phyloP scores from a whole-genome alignment of 1,284 basidiomycete genomes.

The Lignosus rhinocerotis region DNA sequence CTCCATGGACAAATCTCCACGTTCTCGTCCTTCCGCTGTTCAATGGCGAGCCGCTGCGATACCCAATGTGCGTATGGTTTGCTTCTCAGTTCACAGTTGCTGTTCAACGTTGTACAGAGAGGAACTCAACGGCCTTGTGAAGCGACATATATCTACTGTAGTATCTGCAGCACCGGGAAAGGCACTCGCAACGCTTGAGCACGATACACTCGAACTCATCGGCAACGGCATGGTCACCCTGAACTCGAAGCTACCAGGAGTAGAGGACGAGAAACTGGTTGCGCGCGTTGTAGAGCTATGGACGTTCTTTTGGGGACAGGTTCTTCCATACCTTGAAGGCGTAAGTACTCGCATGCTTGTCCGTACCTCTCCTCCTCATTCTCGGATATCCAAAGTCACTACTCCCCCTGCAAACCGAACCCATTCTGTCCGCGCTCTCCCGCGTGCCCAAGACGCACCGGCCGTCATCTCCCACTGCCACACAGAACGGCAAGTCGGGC shows the following conservation, averaged over 20 bases:
- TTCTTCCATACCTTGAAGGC: conserved; percentile 88
- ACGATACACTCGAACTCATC: conserved; percentile 83
- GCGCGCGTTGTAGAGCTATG: conserved; percentile 84
- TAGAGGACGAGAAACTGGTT: conserved; percentile 77
- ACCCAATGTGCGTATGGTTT: conserved; percentile 66
- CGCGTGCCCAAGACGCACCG: conserved; percentile 62
- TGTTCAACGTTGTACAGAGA: conserved; percentile 52
- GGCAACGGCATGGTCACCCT: conserved; percentile 90
- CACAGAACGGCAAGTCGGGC: conserved; percentile 45
- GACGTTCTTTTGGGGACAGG: conserved; percentile 93
- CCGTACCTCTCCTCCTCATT: not conserved
- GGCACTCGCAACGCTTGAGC: conserved; percentile 67
- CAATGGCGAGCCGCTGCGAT: conserved; percentile 87
- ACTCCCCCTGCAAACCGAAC: conserved; percentile 75
- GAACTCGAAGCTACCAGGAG: conserved; percentile 75
- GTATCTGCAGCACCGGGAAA: conserved; percentile 65
- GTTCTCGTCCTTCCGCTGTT: conserved; percentile 88
- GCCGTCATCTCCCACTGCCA: conserved; percentile 51
- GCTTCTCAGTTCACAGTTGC: not conserved
- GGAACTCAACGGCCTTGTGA: conserved; percentile 83
- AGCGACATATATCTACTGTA: conserved; percentile 71
- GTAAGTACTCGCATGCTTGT: conserved; percentile 43
- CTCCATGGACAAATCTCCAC: conserved; percentile 83
- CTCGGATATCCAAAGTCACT: conserved; percentile 51
- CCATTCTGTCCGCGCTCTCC: conserved; percentile 64